These are phyloP conservation scores for Bipolaris gigantea DNA, from an alignment of 2,329 filamentous ascomycete genomes.

Conservation along the genomic window DNA sequence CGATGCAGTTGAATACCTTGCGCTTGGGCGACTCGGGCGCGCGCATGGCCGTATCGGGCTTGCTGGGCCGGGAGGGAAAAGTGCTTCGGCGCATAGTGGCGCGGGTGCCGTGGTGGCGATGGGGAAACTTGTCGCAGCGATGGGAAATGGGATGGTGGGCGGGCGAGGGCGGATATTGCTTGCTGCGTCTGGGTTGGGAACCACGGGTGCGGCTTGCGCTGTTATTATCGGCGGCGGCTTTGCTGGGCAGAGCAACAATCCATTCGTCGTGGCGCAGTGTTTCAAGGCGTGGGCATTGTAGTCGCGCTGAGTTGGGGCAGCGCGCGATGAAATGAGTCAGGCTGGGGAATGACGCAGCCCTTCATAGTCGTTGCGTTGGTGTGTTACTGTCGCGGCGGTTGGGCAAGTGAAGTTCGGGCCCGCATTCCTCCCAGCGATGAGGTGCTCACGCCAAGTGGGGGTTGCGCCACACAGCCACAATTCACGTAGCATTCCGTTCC, in stretches of 20 bases:
- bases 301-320: conserved; percentile 27
- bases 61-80: conserved; percentile 31
- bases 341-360: conserved; percentile 26
- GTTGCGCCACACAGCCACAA: conserved; percentile 18
- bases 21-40: conserved; percentile 40
- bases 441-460: conserved; percentile 23
- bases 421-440: conserved; percentile 11
- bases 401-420: conserved; percentile 20
- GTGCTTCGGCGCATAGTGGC: conserved; percentile 39
- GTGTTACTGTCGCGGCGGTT: conserved; percentile 17
- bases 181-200: conserved; percentile 8
- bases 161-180: conserved; percentile 1
- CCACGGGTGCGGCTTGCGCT: conserved; percentile 15
- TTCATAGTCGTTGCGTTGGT: conserved; percentile 12
- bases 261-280: conserved; percentile 16
- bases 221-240: conserved; percentile 16
- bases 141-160: conserved; percentile 7
- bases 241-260: conserved; percentile 33
- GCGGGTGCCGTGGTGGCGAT: conserved; percentile 8
- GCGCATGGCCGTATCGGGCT: conserved; percentile 31
- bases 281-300: conserved; percentile 35
- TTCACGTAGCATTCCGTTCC: not conserved
- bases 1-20: conserved; percentile 58
- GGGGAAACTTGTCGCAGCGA: conserved; percentile 12
- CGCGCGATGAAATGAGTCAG: conserved; percentile 23